A percentile compares a stretch with the other conserved stretches of the same genome.
These are phyloP conservation scores for Leccinum ochraceum DNA, from an alignment of 768 basidiomycete species.

Conservation along the genomic window DNA sequence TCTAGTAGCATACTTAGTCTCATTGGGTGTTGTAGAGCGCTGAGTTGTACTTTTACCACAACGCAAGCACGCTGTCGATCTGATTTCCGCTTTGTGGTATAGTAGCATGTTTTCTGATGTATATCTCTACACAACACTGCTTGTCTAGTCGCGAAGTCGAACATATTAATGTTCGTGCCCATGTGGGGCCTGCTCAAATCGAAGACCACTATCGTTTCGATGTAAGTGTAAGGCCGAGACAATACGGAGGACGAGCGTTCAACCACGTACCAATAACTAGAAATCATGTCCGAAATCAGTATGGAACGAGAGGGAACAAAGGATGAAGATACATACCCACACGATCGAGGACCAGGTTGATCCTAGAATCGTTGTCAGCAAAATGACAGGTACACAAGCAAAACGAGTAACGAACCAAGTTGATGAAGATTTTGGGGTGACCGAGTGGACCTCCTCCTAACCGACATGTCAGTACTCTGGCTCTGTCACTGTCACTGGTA, in stretches of 20 bases:
- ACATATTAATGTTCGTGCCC: constrained; percentile 44
- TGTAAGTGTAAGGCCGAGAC: constrained; percentile 3
- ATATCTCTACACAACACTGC: constrained; percentile 13
- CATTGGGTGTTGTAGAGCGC: constrained; percentile 32
- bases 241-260: background rate
- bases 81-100: constrained; percentile 9
- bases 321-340: constrained; percentile 67
- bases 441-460: constrained; percentile 92
- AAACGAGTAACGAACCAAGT: constrained; percentile 62
- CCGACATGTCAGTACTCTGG: constrained; percentile 15
- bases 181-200: constrained; percentile 83
- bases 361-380: constrained; percentile 51
- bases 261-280: constrained; percentile 49
- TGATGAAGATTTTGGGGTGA: constrained; percentile 96
- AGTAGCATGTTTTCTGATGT: constrained; percentile 12
- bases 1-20: constrained; percentile 35
- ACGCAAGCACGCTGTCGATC: constrained; percentile 18
- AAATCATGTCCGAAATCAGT: constrained; percentile 14
- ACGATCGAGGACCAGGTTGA: constrained; percentile 81
- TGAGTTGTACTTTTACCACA: constrained; percentile 34
- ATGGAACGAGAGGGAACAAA: constrained; percentile 3
- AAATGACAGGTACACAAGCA: background rate
- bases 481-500: background rate
- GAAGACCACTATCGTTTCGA: constrained; percentile 64
- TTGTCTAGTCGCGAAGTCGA: background rate